A percentile compares a stretch with the other conserved stretches of the same genome.
Evolutionary conservation across 768 basidiomycete species (phyloP).

Genomic region (Cantharellus anzutake): DNA sequence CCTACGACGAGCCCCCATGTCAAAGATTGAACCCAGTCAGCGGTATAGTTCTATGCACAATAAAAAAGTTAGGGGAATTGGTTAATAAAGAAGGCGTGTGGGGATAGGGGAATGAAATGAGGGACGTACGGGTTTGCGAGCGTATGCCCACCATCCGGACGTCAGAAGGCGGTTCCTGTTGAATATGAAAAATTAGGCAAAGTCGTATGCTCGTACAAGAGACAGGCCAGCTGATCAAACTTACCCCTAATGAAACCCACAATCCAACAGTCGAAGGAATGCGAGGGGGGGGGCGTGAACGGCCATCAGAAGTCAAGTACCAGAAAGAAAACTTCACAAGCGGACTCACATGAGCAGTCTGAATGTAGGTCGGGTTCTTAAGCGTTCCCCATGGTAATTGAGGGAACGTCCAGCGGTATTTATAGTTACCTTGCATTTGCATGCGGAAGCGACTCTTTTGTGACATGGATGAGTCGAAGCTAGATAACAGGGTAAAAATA

Average conservation of each 20-base stretch:
- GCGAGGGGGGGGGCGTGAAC: too few species aligned
- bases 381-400: conserved; percentile 70
- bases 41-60: conserved; percentile 64
- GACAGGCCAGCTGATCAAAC: too few species aligned
- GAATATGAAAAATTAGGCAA: not conserved
- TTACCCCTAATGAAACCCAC: too few species aligned
- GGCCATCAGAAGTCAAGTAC: too few species aligned
- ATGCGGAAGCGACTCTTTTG: conserved; percentile 98
- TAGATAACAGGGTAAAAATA: conserved; percentile 14
- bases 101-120: not conserved
- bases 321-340: not conserved
- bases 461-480: conserved; percentile 88
- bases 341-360: conserved; percentile 68
- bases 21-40: conserved; percentile 75
- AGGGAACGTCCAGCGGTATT: conserved; percentile 83
- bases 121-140: conserved; percentile 67
- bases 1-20: conserved; percentile 73
- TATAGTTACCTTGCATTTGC: conserved; percentile 77
- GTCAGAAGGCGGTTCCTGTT: conserved; percentile 72
- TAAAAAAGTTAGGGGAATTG: not conserved
- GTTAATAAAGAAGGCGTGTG: not conserved
- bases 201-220: too few species aligned
- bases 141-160: conserved; percentile 86
- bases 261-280: too few species aligned
- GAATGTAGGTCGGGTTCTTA: conserved; percentile 75